Base-by-base conservation (phyloP, 176 grass and related monocot species). In the Zea luxurians region DNA sequence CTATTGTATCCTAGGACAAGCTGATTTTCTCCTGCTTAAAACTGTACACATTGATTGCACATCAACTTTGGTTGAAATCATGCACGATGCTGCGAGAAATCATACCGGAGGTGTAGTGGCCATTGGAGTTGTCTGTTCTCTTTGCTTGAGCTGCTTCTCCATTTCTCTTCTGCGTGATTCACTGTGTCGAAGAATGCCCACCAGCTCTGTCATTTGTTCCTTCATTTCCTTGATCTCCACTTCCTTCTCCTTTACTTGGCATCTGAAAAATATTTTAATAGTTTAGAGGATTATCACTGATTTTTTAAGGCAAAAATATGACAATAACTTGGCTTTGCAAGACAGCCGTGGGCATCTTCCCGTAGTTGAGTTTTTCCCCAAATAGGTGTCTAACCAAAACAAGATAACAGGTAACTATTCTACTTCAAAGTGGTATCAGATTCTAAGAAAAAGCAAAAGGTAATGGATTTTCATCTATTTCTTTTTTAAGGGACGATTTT, bases 121-220 rank as follows among this genome's bases (percentile, higher is more conserved):
- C 75, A 90, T 80, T 74, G 81, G 64, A 10, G 61, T 53, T 78
- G 82, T 78, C 79, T 95, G 90, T 64, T 96, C 96, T 80, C 67
- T 89, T 77, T 92, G 75, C 69, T 95, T 96, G 70, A 78, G 77
- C 45, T 99, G 86, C 71, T 93, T 99, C 62, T 99, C 96, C 60
- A 89, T 78, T 75, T 99, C 96, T 63, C 82, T 92, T 84, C 92
- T 93, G 18, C 83, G 71, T 55, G 90, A 87, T 89, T 99, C 92
- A 18, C 92, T 93, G 63, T 89, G 90, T 74, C 84, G 85, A 74
- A 99, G 82, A 87, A 99, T 94, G 53, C 90, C 81, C 18, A 93
- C 81, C 78, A 99, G 88, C 62, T 93, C 96, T 42, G 87, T 99
- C 80, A 93, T 66, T 84, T 99, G 96, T 74, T 99, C 96, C 80